These are phyloP conservation scores for Ilyonectria mors-panacis DNA, from an alignment of 2,329 filamentous ascomycete species.

Conservation along the genomic window DNA sequence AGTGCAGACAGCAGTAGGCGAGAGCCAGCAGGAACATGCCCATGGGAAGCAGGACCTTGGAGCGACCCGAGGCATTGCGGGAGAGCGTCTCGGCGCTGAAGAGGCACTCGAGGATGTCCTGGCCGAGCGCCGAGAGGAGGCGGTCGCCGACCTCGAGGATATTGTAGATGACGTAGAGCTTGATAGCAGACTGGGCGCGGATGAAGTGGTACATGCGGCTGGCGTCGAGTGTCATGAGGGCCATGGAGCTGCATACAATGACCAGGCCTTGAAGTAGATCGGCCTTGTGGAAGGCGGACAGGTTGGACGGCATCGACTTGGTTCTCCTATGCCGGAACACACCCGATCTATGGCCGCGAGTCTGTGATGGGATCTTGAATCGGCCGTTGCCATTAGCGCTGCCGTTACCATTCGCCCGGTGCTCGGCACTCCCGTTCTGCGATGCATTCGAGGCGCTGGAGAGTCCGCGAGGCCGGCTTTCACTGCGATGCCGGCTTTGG, in stretches of 20 bases:
- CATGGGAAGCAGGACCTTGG: slow-evolving; percentile 89
- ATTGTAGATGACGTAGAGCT: slow-evolving; percentile 99
- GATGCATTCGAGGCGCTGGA: slow-evolving; percentile 35
- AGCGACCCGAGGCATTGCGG: slow-evolving; percentile 87
- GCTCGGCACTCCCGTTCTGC: slow-evolving; percentile 26
- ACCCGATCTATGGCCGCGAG: slow-evolving; percentile 50
- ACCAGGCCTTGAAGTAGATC: slow-evolving; percentile 93
- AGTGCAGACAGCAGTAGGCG: slow-evolving; percentile 89
- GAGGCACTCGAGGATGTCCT: slow-evolving; percentile 95
- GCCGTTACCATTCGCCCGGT: slow-evolving; percentile 27
- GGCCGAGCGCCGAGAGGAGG: slow-evolving; percentile 89
- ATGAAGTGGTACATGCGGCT: slow-evolving; percentile 99
- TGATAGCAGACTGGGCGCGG: slow-evolving; percentile 95
- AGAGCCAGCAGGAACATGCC: slow-evolving; percentile 93
- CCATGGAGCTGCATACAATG: slow-evolving; percentile 86
- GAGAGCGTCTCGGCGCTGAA: slow-evolving; percentile 95
- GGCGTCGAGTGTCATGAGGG: slow-evolving; percentile 92
- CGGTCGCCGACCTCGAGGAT: slow-evolving; percentile 94
- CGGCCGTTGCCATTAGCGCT: slow-evolving; percentile 28
- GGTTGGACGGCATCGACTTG: slow-evolving; percentile 86
- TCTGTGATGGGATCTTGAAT: slow-evolving; percentile 32
- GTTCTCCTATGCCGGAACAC: slow-evolving; percentile 76
- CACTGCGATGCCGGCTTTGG: slow-evolving; percentile 56
- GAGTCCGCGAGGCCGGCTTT: slow-evolving; percentile 54
- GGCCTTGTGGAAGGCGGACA: slow-evolving; percentile 93